Conservation (phyloP, 495 filamentous ascomycete genomes). For the Podospora bellae-mahoneyi region DNA sequence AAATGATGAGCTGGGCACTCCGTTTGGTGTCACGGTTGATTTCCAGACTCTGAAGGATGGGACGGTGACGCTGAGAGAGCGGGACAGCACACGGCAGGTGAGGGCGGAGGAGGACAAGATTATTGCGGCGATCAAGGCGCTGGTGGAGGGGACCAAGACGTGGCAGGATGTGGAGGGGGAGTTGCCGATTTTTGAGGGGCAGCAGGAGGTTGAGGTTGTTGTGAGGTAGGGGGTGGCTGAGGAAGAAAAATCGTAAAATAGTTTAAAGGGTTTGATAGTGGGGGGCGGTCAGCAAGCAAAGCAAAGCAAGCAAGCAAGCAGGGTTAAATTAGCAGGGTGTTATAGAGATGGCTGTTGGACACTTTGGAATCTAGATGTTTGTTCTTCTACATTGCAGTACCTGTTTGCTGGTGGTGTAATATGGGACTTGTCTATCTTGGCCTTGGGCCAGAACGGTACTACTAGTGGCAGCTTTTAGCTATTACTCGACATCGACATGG, state of each 20-base stretch:
- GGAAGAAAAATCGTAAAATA: background rate
- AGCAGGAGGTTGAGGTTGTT: slow-evolving; percentile 49
- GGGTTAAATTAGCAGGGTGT: background rate
- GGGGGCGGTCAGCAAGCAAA: too few relatives aligned
- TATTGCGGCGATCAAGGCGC: slow-evolving; percentile 56
- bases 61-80: slow-evolving; percentile 67
- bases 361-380: background rate
- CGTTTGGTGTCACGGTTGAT: slow-evolving; percentile 67
- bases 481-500: too few relatives aligned
- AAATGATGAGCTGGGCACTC: slow-evolving; percentile 72
- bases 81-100: slow-evolving; percentile 70
- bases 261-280: background rate
- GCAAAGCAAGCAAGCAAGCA: background rate
- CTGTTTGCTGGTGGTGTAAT: too few relatives aligned
- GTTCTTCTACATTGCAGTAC: background rate
- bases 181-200: slow-evolving; percentile 58
- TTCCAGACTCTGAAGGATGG: slow-evolving; percentile 73
- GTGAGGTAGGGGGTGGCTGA: slow-evolving; percentile 12
- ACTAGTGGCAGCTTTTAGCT: too few relatives aligned
- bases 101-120: slow-evolving; percentile 61
- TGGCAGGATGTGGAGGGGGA: slow-evolving; percentile 60
- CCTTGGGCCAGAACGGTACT: too few relatives aligned
- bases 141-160: slow-evolving; percentile 56
- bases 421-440: too few relatives aligned
- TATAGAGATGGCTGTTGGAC: background rate